Percentiles rank a stretch among this genome's conserved stretches.
phyloP scores from a whole-genome alignment of 108 stramenopile genomes.

The Pseudonitzschia delicatissima region DNA sequence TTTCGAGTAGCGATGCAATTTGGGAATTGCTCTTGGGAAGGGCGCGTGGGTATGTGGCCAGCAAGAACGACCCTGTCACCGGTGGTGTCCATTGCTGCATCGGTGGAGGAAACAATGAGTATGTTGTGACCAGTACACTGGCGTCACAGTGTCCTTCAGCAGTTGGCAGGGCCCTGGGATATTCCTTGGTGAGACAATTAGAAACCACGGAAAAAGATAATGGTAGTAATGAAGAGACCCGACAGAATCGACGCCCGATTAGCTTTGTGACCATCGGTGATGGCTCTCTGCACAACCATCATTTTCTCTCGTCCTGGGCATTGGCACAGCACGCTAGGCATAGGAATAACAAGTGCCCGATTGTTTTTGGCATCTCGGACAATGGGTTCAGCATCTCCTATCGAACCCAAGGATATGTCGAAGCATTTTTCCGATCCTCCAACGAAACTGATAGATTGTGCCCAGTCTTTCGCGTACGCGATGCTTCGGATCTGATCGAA shows the following conservation, averaged over 20 bases:
- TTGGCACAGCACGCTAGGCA: slow-evolving; percentile 71
- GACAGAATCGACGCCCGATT: slow-evolving; percentile 38
- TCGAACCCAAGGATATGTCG: slow-evolving; percentile 54
- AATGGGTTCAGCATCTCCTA: slow-evolving; percentile 80
- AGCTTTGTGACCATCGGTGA: slow-evolving; percentile 82
- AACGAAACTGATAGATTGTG: slow-evolving; percentile 30
- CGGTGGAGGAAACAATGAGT: slow-evolving; percentile 53
- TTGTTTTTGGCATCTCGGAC: slow-evolving; percentile 80
- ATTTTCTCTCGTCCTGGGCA: slow-evolving; percentile 72
- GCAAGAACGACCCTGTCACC: slow-evolving; percentile 77
- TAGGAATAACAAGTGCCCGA: slow-evolving; percentile 63
- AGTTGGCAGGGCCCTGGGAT: slow-evolving; percentile 80
- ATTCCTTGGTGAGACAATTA: slow-evolving; percentile 35
- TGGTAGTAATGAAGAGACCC: neutral
- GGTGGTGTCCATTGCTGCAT: slow-evolving; percentile 85
- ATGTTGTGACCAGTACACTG: slow-evolving; percentile 73
- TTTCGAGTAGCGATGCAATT: slow-evolving; percentile 11
- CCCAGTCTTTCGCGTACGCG: slow-evolving; percentile 55
- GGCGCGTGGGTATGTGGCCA: slow-evolving; percentile 72
- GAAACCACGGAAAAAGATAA: neutral
- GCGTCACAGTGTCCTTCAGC: slow-evolving; percentile 85
- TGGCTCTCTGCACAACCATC: slow-evolving; percentile 83
- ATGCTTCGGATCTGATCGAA: slow-evolving; percentile 63
- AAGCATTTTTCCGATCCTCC: slow-evolving; percentile 38
- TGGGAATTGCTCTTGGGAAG: slow-evolving; percentile 69